A percentile compares a stretch with the other conserved stretches of the same genome.
phyloP scores from a whole-genome alignment of 2,329 filamentous ascomycete species.

The Epichloe uncinata region DNA sequence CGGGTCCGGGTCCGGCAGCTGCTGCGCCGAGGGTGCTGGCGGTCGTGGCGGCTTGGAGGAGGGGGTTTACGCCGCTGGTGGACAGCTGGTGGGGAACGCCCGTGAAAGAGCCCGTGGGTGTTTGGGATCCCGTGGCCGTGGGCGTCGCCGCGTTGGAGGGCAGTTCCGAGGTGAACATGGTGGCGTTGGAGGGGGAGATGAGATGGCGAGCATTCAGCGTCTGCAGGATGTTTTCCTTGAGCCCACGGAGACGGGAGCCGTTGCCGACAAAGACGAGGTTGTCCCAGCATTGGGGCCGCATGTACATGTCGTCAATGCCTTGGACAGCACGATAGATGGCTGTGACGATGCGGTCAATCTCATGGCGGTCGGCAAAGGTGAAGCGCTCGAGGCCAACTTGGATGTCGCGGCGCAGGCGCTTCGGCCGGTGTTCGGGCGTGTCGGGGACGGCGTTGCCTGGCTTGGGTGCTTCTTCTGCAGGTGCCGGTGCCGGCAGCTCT shows the following conservation, averaged over 20 bases:
- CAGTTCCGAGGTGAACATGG: conserved; percentile 93
- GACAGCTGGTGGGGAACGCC: conserved; percentile 42
- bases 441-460: conserved; percentile 11
- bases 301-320: conserved; percentile 69
- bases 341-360: conserved; percentile 73
- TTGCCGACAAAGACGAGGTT: conserved; percentile 85
- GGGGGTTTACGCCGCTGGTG: conserved; percentile 63
- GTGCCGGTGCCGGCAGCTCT: not conserved
- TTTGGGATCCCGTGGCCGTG: conserved; percentile 79
- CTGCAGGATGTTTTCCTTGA: conserved; percentile 77
- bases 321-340: conserved; percentile 76
- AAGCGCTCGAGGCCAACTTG: conserved; percentile 70
- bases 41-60: conserved; percentile 82
- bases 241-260: conserved; percentile 58
- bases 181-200: conserved; percentile 87
- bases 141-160: conserved; percentile 90
- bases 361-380: conserved; percentile 50
- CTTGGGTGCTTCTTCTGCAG: not conserved
- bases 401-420: conserved; percentile 50
- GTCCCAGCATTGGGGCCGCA: conserved; percentile 82
- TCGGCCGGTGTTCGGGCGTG: conserved; percentile 34
- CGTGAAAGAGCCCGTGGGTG: conserved; percentile 54
- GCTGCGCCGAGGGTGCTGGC: conserved; percentile 42
- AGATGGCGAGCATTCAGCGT: conserved; percentile 73
- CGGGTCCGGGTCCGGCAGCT: conserved; percentile 21